Percentiles rank a stretch among this genome's conserved stretches.
Conservation (phyloP, 2,329 filamentous ascomycete genomes). For the Fusarium pseudonygamai region DNA sequence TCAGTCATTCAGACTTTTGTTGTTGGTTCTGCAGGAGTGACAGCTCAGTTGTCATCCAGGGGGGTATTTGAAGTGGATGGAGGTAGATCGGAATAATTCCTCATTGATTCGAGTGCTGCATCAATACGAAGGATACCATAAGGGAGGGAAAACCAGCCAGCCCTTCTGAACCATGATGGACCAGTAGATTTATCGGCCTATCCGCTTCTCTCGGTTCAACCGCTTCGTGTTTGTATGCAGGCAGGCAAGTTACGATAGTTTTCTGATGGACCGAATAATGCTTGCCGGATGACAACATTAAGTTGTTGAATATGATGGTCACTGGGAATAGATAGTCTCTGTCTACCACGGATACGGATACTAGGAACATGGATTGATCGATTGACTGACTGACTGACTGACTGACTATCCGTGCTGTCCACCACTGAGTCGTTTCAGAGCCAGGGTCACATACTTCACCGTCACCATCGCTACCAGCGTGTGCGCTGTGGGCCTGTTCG, state of each 20-base stretch:
- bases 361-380: not conserved
- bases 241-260: not conserved
- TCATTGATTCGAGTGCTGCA: not conserved
- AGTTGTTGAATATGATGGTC: not conserved
- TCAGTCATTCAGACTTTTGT: not conserved
- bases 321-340: not conserved
- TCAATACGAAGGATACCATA: not conserved
- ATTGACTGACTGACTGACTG: not conserved
- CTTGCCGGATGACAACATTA: not conserved
- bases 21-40: not conserved
- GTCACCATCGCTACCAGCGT: constrained; percentile 36
- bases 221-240: not conserved
- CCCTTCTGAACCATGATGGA: not conserved
- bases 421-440: constrained; percentile 21
- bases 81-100: not conserved
- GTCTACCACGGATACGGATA: not conserved
- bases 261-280: not conserved
- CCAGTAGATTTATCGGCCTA: not conserved
- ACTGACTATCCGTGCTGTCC: not conserved
- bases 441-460: constrained; percentile 36
- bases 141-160: not conserved
- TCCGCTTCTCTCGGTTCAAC: not conserved
- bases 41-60: not conserved
- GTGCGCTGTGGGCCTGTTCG: constrained; percentile 22
- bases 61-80: not conserved